Percentiles rank a stretch among this genome's conserved stretches.
Conservation (phyloP, 805 yeast species). For the Wickerhamomyces bovis region DNA sequence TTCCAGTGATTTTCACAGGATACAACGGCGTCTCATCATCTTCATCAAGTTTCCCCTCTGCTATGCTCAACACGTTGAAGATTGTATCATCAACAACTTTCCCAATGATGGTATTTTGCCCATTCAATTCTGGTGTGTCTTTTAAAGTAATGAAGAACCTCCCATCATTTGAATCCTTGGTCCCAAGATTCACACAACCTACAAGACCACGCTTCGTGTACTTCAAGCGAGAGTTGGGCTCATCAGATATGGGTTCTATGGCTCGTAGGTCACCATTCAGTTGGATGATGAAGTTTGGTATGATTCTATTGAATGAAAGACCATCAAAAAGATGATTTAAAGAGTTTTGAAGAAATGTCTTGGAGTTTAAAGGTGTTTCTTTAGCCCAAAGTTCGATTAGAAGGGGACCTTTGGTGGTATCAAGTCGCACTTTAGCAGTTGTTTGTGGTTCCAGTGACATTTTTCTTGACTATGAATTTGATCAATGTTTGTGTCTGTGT, state of each 20-base stretch:
- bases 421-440: slow-evolving; percentile 49
- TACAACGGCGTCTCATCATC: slow-evolving; percentile 41
- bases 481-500: background rate
- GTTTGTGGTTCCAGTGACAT: slow-evolving; percentile 44
- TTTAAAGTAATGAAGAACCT: slow-evolving; percentile 45
- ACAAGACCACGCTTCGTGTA: slow-evolving; percentile 49
- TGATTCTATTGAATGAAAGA: slow-evolving; percentile 35
- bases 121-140: slow-evolving; percentile 38
- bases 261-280: slow-evolving; percentile 23
- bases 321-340: slow-evolving; percentile 36
- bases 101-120: slow-evolving; percentile 47
- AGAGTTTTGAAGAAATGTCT: slow-evolving; percentile 45
- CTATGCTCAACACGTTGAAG: slow-evolving; percentile 44
- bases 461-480: too few relatives aligned
- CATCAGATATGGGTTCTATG: slow-evolving; percentile 31
- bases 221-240: slow-evolving; percentile 45
- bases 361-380: slow-evolving; percentile 48
- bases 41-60: slow-evolving; percentile 39
- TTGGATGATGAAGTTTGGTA: slow-evolving; percentile 32
- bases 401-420: slow-evolving; percentile 53
- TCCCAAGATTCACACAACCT: slow-evolving; percentile 39
- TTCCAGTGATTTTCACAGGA: slow-evolving; percentile 39
- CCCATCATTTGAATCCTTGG: slow-evolving; percentile 28
- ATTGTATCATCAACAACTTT: slow-evolving; percentile 50
- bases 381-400: slow-evolving; percentile 65